Base-by-base conservation (phyloP, 2,329 filamentous ascomycete species). In the Fusarium falciforme region DNA sequence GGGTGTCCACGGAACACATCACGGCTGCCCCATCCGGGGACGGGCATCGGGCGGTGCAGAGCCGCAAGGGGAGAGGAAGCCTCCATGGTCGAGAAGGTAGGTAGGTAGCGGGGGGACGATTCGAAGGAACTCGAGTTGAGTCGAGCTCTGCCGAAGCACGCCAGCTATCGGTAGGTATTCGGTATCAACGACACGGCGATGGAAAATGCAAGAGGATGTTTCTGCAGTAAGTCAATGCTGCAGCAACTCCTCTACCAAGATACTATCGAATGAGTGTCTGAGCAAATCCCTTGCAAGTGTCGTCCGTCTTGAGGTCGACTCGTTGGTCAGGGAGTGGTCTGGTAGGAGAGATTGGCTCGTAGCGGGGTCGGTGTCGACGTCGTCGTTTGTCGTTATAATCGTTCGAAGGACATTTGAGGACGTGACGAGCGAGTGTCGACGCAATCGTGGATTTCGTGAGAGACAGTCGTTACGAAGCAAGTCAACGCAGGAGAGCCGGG, bases 51-150 rank as follows among this genome's bases (percentile, higher is more conserved):
- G 90, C 88, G 94, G 86, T 95, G 94, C 92, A 98, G 93, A 66
- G 96, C 95, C 83, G 96, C 96, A 81, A 98, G 86, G 55, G 96
- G 96, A 79, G 96, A 98, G 52, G 96, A 98, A 75, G 93, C 92
- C 85, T 98, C 95, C 94, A 98, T 98, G 80, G 68, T 71, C 66
- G 65, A 70, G 27, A n/a, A 31, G 47, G 25, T 29, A 52, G 47
- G 47, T 3, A 6, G 25, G 72, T 66, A 68, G 65, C 68, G 25
- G 57, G 36, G 36, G 57, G 55, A 67, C 55, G 72, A 70, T 65
- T 74, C 63, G 72, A 71, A 58, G 64, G 52, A 75, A 75, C 69
- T 67, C 70, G 68, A 58, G 62, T 72, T 71, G 57, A 62, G 59
- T 71, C 67, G 62, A 76, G 70, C 52, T 70, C 71, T 64, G 29